Conservation (phyloP, 202 grass and related monocot species). For the Carex sylvatica region DNA sequence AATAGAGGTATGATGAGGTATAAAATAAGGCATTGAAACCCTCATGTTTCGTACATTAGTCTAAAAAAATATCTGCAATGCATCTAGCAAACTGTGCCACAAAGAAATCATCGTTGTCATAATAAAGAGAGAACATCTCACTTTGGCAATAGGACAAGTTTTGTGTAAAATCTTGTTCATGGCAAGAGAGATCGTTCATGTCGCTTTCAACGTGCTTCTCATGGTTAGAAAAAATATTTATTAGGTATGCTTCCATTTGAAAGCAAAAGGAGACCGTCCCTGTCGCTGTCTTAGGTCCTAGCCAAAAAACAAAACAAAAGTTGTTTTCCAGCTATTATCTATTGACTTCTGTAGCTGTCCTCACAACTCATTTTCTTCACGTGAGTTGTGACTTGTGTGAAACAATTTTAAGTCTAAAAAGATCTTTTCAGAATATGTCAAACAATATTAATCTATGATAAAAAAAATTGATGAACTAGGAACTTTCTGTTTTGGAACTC, state of each 20-base stretch:
- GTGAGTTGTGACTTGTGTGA: slow-evolving; percentile 18
- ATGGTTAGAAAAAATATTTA: neutral
- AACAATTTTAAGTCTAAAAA: neutral
- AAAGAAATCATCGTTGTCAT: neutral
- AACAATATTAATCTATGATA: neutral
- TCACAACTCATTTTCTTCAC: neutral
- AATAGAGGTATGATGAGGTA: no score
- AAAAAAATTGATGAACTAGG: neutral
- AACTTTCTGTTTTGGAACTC: neutral
- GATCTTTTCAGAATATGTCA: slow-evolving; percentile 5
- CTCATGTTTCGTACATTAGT: neutral
- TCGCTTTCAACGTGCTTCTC: slow-evolving; percentile 11
- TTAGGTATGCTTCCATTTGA: slow-evolving; percentile 15
- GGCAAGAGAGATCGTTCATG: slow-evolving; percentile 13
- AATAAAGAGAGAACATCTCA: neutral
- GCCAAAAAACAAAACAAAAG: neutral
- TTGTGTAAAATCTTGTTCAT: neutral
- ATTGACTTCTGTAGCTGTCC: neutral
- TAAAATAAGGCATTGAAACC: no score
- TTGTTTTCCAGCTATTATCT: slow-evolving; percentile 10
- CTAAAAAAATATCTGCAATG: neutral
- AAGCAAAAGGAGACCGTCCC: slow-evolving; percentile 25
- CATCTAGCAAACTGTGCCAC: neutral
- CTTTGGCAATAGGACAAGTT: slow-evolving; percentile 2
- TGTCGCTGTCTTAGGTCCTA: slow-evolving; percentile 3